Base-by-base conservation (phyloP, 768 basidiomycete genomes). In the Suillus discolor region DNA sequence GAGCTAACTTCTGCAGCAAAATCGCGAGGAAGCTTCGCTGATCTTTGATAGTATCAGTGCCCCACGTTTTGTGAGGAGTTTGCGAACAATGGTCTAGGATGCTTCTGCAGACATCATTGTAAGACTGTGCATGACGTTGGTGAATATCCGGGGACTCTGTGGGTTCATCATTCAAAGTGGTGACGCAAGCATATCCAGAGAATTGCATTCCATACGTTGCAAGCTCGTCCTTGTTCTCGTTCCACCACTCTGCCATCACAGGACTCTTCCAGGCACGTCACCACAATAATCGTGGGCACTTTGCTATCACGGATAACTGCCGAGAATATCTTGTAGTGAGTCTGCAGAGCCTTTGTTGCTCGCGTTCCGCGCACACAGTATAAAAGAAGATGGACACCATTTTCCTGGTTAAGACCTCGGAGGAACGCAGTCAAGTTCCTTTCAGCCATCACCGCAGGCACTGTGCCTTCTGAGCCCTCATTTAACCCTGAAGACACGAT, bases 231-330 rank as follows among this genome's bases (percentile, higher is more conserved):
- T 75, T 55, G 62, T 79, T 79, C 45, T 62, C 45, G 12, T 53
- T 49, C 78, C 78, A 79, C 79, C 79, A 80, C 49, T 61, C 66
- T 6, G 70, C 68, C 67, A 74, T 75, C 12, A 73, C n/a, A 12
- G 44, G 44, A 41, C 62, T 57, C 68, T 59, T 73, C 71, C 25
- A 72, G 64, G 28, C 65, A 54, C 4, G 69, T 72, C 28, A 70
- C 69, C 16, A 70, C 64, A 15, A 72, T 8, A 9, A 70, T 62
- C 11, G 65, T 64, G 9, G 64, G 66, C 69, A 74, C 72, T 53
- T 68, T 72, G 28, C 64, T 67, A 42, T 70, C 62, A 42, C 71
- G 77, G 36, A 78, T 65, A 53, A 71, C 63, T 44, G 74, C 65
- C 66, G 57, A 67, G 69, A n/a, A 77, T 41, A 73, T 57, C 11